A percentile compares a stretch with the other conserved stretches of the same genome.
Evolutionary conservation across 75 land plant species (phyloP).

Genomic region (Selaginella moellendorffii): DNA sequence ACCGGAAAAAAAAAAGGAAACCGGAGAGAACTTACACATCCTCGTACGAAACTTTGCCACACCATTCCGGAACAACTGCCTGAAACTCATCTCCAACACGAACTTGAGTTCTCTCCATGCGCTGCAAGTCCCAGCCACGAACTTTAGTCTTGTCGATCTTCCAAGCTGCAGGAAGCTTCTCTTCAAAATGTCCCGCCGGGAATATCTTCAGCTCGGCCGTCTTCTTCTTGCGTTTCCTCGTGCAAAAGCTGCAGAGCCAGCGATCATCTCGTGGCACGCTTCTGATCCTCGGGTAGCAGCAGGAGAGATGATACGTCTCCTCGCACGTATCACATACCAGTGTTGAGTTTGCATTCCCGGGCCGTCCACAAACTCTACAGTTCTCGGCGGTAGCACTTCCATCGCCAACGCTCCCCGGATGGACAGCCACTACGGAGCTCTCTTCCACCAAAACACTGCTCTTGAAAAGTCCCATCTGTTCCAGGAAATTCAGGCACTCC

Average conservation of each 20-base stretch:
- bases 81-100: conserved; percentile 50
- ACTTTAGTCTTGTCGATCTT: background rate
- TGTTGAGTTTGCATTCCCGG: conserved; percentile 14
- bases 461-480: background rate
- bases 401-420: background rate
- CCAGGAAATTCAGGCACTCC: background rate
- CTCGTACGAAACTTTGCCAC: conserved; percentile 21
- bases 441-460: background rate
- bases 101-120: conserved; percentile 16
- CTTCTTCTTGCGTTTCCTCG: conserved; percentile 24
- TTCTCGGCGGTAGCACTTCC: background rate
- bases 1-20: conserved; percentile 6
- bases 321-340: conserved; percentile 67
- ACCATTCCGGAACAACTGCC: conserved; percentile 58
- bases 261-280: conserved; percentile 26
- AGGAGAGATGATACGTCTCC: conserved; percentile 41
- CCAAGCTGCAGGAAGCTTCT: background rate
- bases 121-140: conserved; percentile 6
- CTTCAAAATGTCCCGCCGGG: conserved; percentile 1
- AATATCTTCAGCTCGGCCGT: background rate
- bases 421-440: background rate
- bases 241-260: conserved; percentile 50
- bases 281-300: conserved; percentile 29
- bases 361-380: background rate
- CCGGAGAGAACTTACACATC: conserved; percentile 9